Conservation (phyloP, 345 rosid species). For the Ailanthus altissimus region DNA sequence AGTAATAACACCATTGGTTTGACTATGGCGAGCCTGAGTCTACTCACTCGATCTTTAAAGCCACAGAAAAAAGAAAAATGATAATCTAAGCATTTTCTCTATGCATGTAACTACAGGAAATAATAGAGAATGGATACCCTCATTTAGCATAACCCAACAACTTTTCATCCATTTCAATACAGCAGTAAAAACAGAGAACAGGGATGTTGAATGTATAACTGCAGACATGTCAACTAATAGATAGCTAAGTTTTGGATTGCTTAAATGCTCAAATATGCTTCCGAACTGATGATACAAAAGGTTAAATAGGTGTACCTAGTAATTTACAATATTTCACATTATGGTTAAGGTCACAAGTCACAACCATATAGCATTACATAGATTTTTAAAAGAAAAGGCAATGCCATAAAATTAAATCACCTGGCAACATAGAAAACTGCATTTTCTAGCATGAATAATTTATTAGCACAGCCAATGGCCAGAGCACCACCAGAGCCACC, state of each 20-base stretch:
- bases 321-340: neutral
- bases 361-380: neutral
- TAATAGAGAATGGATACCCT: neutral
- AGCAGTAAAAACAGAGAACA: neutral
- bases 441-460: constrained; percentile 91
- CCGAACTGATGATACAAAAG: neutral
- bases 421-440: constrained; percentile 97
- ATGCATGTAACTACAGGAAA: neutral
- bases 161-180: neutral
- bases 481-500: constrained; percentile 99
- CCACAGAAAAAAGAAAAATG: neutral
- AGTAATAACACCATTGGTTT: neutral
- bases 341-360: neutral
- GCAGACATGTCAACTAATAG: neutral
- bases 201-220: neutral
- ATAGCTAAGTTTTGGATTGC: neutral
- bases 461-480: constrained; percentile 96
- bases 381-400: neutral
- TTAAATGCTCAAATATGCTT: neutral
- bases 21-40: neutral
- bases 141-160: neutral
- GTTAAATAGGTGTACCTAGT: neutral
- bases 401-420: constrained; percentile 37
- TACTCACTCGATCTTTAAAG: constrained; percentile 2
- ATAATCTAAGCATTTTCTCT: neutral